Evolutionary conservation across 2,329 filamentous ascomycete species (phyloP).

Genomic region (Cladobotryum protrusum): DNA sequence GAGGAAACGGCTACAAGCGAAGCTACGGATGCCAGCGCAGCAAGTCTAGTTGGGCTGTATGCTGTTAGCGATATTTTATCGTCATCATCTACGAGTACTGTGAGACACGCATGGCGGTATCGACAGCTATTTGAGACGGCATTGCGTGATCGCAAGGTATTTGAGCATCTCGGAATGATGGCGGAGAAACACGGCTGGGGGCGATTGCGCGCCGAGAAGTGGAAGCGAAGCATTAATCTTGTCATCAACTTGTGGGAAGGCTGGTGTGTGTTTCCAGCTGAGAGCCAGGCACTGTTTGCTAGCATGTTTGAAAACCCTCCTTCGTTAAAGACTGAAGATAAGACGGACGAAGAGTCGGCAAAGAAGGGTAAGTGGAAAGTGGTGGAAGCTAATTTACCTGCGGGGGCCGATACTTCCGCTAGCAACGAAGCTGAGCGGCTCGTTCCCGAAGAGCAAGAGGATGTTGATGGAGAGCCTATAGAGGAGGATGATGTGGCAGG

Average conservation of each 20-base stretch:
- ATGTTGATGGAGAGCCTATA: conserved; percentile 41
- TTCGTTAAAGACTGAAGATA: conserved; percentile 25
- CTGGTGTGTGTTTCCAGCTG: conserved; percentile 67
- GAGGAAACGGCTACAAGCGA: conserved; percentile 36
- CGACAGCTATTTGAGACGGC: conserved; percentile 71
- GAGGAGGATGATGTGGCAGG: conserved; percentile 36
- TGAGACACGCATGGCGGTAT: conserved; percentile 83
- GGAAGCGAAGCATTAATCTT: conserved; percentile 67
- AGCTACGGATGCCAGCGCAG: conserved; percentile 57
- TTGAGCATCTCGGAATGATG: conserved; percentile 68
- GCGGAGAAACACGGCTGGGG: conserved; percentile 73
- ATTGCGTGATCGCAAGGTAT: conserved; percentile 61
- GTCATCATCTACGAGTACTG: conserved; percentile 66
- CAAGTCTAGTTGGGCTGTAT: conserved; percentile 76
- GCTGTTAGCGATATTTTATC: conserved; percentile 72
- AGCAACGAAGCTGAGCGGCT: conserved; percentile 30
- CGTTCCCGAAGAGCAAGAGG: conserved; percentile 40
- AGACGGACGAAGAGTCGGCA: conserved; percentile 20
- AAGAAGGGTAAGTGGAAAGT: conserved; percentile 43
- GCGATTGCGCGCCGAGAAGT: conserved; percentile 73
- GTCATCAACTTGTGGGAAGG: conserved; percentile 67
- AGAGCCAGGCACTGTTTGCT: conserved; percentile 65
- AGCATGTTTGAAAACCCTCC: conserved; percentile 67
- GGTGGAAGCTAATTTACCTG: conserved; percentile 33
- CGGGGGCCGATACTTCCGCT: neutral